Percentiles rank a stretch among this genome's conserved stretches.
phyloP scores from a whole-genome alignment of 257 asterid species.

The Przewalskia tangutica region DNA sequence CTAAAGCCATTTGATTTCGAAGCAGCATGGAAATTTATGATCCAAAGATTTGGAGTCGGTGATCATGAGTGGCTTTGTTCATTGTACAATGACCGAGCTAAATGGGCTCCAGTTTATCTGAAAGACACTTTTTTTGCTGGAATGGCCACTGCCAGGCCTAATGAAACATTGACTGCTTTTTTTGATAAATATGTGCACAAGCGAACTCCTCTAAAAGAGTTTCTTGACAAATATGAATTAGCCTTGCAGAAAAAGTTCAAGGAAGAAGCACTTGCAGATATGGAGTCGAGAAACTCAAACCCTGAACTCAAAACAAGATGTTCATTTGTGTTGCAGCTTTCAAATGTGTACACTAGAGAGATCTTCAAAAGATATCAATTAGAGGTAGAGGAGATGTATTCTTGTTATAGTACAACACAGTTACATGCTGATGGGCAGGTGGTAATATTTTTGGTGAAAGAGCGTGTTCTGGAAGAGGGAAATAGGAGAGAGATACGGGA shows the following conservation, averaged over 20 bases:
- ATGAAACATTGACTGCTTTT: slow-evolving; percentile 44
- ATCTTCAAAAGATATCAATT: slow-evolving; percentile 56
- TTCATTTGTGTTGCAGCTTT: slow-evolving; percentile 59
- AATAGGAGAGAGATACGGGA: slow-evolving; percentile 56
- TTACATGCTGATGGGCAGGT: slow-evolving; percentile 51
- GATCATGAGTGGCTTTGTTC: slow-evolving; percentile 70
- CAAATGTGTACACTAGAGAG: slow-evolving; percentile 47
- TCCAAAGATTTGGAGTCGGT: slow-evolving; percentile 49
- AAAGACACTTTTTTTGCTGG: slow-evolving; percentile 62
- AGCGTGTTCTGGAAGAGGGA: slow-evolving; percentile 49
- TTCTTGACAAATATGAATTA: slow-evolving; percentile 75
- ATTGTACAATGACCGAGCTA: slow-evolving; percentile 54
- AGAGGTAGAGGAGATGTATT: slow-evolving; percentile 83
- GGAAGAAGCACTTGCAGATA: slow-evolving; percentile 61
- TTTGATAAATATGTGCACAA: slow-evolving; percentile 65
- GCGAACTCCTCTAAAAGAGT: slow-evolving; percentile 74
- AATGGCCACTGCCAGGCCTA: slow-evolving; percentile 46
- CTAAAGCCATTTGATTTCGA: slow-evolving; percentile 66
- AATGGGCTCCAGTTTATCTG: slow-evolving; percentile 69
- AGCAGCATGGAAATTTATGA: slow-evolving; percentile 65
- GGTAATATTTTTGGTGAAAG: slow-evolving; percentile 58
- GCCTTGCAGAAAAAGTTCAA: slow-evolving; percentile 61
- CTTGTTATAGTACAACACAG: slow-evolving; percentile 70
- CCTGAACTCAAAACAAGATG: slow-evolving; percentile 62
- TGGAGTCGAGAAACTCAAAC: slow-evolving; percentile 44